Evolutionary conservation across 2,329 filamentous ascomycete species (phyloP), one percentile per base, ranked within the genome.

Genomic region (Davidsoniella virescens): DNA sequence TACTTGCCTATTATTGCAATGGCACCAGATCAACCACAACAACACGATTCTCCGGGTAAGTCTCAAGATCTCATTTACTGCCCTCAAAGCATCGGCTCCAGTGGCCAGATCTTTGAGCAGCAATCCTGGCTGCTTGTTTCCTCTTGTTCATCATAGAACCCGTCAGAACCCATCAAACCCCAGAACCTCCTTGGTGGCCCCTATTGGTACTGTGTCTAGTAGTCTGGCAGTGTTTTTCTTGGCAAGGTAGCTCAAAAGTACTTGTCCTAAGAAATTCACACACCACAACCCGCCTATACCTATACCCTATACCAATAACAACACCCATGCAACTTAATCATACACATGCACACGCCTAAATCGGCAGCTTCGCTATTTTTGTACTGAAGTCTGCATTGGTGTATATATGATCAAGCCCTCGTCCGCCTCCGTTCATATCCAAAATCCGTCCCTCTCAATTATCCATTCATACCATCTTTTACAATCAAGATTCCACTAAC

Each of bases 21-120:
- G 42, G 38, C 51, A 25, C 26, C 47, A 16, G 26, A 42, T 23
- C 41, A 39, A 33, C 49, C 44, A 47, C 46, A 48, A 50, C 37
- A 38, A 48, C 36, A 29, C 33, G 51, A 52, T 49, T 46, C 46
- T 44, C 47, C 45, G 47, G 47, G 51, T 52, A 52, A 52, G 51
- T 52, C 51, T 52, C 47, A 39, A 23, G 41, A 50, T 50, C 16
- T 33, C 42, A 23, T 39, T 16, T 29, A 25, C 29, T 23, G 25
- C 33, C 36, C n/a, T 29, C 41, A 36, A 45, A 42, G 37, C 40
- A 41, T n/a, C 47, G 47, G 33, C 36, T 43, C 26, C 14, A 47
- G 45, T 47, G 45, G 50, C 40, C 33, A 52, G 47, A 49, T 49
- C 47, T 18, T 25, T 33, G 7, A 16, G 10, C 47, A n/a, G 7